Base-by-base conservation (phyloP, 768 basidiomycete species). In the Mycena kentingensis region DNA sequence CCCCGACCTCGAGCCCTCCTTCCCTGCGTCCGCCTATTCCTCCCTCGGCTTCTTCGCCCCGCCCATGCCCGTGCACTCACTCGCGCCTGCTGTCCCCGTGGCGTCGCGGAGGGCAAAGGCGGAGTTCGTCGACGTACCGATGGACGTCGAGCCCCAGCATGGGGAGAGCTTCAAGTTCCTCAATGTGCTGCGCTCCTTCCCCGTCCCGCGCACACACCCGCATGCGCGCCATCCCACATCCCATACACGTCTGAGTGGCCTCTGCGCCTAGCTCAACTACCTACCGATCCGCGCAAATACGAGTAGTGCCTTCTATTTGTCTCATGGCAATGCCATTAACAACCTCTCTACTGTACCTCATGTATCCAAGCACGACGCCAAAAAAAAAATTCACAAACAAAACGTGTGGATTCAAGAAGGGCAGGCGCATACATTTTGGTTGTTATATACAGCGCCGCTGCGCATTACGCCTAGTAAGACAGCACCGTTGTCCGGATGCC, bases 271-370 rank as follows among this genome's bases (percentile, higher is more conserved):
- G n/a, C n/a, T n/a, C n/a, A n/a, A n/a, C n/a, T n/a, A n/a, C n/a
- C n/a, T 11, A 22, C 26, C 41, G 41, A 42, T 42, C 41, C 41
- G 41, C 41, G 41, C 41, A 24, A 42, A 42, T 42, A 42, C n/a
- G 41, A 42, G 13, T 42, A 42, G 41, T 24, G 41, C 41, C 41
- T 42, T 42, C n/a, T n/a, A n/a, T 42, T n/a, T n/a, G n/a, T n/a
- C n/a, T n/a, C n/a, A n/a, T n/a, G n/a, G n/a, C n/a, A n/a, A n/a
- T n/a, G n/a, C n/a, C n/a, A n/a, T n/a, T n/a, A n/a, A n/a, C n/a
- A n/a, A n/a, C n/a, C n/a, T n/a, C n/a, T n/a, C n/a, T n/a, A n/a
- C n/a, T n/a, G n/a, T n/a, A n/a, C n/a, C n/a, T n/a, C n/a, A n/a
- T n/a, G n/a, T n/a, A n/a, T n/a, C n/a, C n/a, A n/a, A n/a, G n/a